Base-by-base conservation (phyloP, 768 basidiomycete genomes). In the Psilocybe sp. region DNA sequence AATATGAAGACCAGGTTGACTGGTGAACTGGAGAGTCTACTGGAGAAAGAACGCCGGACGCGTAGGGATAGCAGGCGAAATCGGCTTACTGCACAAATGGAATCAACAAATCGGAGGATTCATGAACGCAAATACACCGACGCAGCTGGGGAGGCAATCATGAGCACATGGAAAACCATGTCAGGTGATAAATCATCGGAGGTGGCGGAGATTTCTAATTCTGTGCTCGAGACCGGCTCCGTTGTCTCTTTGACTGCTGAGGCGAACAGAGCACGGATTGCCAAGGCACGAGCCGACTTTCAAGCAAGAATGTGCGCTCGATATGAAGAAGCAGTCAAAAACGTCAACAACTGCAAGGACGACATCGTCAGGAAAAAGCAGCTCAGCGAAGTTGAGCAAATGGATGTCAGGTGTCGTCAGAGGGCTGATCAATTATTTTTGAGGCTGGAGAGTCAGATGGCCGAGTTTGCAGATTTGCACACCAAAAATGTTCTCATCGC, bases 401-500 rank as follows among this genome's bases (percentile, higher is more conserved):
- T 47, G 38, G 46, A 40, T 28, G 40, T 33, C 15, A 14, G 39
- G 15, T 51, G 50, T 28, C 20, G 31, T 33, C 23, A 46, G 13
- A 40, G 50, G 23, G 19, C 35, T 6, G 28, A 51, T 5, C 38
- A 40, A 19, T 32, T 51, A 10, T 32, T 42, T 20, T 41, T 37
- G 14, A 46, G 44, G 18, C 34, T 51, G 39, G 33, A 51, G 3
- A 28, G 33, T 13, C 50, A 51, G 32, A 15, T 6, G 23, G 18
- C 34, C 7, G 50, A 51, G 28, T 51, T 51, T 33, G 33, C 23
- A 19, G 48, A 49, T 3, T 33, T 49, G 12, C 15, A 51, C 19
- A 31, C 28, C 12, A 40, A 16, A 9, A 37, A 46, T n/a, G 16
- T 40, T 4, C 31, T 46, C n/a, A 46, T 11, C 5, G 28, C 44